Evolutionary conservation across 257 asterid genomes (phyloP).

Genomic region (Gardenia jasminoides): DNA sequence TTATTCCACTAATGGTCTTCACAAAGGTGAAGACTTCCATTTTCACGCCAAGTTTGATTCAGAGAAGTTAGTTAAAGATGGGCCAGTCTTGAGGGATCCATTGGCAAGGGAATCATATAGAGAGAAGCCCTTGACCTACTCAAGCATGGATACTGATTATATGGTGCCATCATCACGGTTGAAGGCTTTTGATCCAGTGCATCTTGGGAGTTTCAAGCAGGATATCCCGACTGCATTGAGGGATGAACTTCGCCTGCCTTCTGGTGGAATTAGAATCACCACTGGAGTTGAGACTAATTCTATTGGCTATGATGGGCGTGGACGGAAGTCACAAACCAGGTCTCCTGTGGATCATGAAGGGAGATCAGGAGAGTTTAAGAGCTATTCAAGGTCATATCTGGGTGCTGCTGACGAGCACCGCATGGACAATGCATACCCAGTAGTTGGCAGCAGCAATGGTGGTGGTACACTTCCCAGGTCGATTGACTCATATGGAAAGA

Average conservation of each 20-base stretch:
- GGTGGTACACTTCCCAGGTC: slow-evolving; percentile 25
- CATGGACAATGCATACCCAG: slow-evolving; percentile 31
- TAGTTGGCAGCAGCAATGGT: slow-evolving; percentile 22
- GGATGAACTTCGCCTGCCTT: slow-evolving; percentile 27
- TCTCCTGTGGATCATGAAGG: slow-evolving; percentile 32
- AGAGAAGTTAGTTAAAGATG: slow-evolving; percentile 30
- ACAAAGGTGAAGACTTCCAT: slow-evolving; percentile 26
- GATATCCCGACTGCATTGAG: slow-evolving; percentile 24
- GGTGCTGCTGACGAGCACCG: slow-evolving; percentile 35
- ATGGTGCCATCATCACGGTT: slow-evolving; percentile 33
- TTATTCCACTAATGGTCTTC: slow-evolving; percentile 29
- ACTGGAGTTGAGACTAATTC: slow-evolving; percentile 32
- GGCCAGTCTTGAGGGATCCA: slow-evolving; percentile 18
- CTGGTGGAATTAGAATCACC: slow-evolving; percentile 26
- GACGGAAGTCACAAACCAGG: slow-evolving; percentile 30
- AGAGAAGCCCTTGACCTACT: slow-evolving; percentile 26
- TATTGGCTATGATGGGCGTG: slow-evolving; percentile 30
- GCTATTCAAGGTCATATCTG: slow-evolving; percentile 36
- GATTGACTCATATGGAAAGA: slow-evolving; percentile 26
- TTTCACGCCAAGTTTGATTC: slow-evolving; percentile 30
- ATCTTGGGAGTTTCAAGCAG: slow-evolving; percentile 27
- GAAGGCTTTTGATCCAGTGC: slow-evolving; percentile 27
- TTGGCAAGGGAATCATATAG: slow-evolving; percentile 19
- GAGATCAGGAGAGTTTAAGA: slow-evolving; percentile 37
- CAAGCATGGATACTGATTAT: slow-evolving; percentile 32